A percentile compares a stretch with the other conserved stretches of the same genome.
These are phyloP conservation scores for Trichoderma virens DNA, from an alignment of 495 filamentous ascomycete species.

Conservation along the genomic window DNA sequence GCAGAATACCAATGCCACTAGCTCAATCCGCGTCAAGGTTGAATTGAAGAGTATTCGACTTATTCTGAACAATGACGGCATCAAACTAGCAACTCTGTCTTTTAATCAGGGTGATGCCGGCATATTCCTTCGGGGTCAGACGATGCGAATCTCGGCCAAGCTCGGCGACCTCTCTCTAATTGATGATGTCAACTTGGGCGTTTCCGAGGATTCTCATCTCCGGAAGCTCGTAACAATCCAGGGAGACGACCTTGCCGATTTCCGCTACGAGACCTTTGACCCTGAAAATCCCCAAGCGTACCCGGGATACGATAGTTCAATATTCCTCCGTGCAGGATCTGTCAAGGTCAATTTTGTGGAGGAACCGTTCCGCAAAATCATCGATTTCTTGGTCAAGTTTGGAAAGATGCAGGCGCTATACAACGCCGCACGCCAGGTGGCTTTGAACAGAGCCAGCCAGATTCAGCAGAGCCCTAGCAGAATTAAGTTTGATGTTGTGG, in stretches of 20 bases:
- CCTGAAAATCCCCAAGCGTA: slow-evolving; percentile 56
- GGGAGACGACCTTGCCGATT: slow-evolving; percentile 94
- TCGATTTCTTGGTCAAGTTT: slow-evolving; percentile 95
- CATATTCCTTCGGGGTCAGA: slow-evolving; percentile 74
- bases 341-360: slow-evolving; percentile 94
- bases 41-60: slow-evolving; percentile 86
- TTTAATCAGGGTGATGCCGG: slow-evolving; percentile 86
- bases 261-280: slow-evolving; percentile 95
- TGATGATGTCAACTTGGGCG: slow-evolving; percentile 92
- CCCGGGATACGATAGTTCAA: slow-evolving; percentile 90
- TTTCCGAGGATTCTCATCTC: slow-evolving; percentile 67
- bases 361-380: slow-evolving; percentile 96
- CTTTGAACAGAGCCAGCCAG: slow-evolving; percentile 88
- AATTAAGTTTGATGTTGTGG: slow-evolving; percentile 85
- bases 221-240: slow-evolving; percentile 88
- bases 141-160: slow-evolving; percentile 77
- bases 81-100: slow-evolving; percentile 84
- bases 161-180: slow-evolving; percentile 82
- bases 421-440: slow-evolving; percentile 91
- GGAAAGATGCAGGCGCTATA: slow-evolving; percentile 99
- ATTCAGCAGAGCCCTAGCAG: slow-evolving; percentile 82
- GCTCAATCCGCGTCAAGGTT: slow-evolving; percentile 66
- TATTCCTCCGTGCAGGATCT: slow-evolving; percentile 82
- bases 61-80: slow-evolving; percentile 97
- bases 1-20: slow-evolving; percentile 22